Conservation (phyloP, 176 grass and related monocot genomes). For the Neostapfia colusana region DNA sequence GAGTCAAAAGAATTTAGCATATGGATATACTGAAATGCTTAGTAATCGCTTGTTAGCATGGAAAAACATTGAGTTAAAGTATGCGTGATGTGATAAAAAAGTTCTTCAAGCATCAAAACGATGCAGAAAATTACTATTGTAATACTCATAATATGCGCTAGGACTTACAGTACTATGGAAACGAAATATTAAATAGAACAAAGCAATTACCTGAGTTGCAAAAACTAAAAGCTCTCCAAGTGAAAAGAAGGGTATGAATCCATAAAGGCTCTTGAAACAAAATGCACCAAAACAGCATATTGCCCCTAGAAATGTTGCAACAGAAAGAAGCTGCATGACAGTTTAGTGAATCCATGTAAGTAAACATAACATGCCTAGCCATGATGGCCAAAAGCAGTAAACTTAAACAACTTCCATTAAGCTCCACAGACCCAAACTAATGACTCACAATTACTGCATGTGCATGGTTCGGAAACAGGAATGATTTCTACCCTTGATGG, state of each 20-base stretch:
- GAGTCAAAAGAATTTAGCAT: constrained; percentile 29
- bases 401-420: constrained; percentile 6
- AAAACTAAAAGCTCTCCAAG: constrained; percentile 90
- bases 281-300: constrained; percentile 96
- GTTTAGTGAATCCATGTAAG: neutral
- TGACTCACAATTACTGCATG: neutral
- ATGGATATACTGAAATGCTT: constrained; percentile 10
- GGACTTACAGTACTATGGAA: neutral
- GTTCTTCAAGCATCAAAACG: constrained; percentile 13
- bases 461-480: neutral
- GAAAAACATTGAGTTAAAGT: constrained; percentile 4
- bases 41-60: neutral
- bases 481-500: neutral
- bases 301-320: constrained; percentile 82
- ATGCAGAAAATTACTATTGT: neutral
- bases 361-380: constrained; percentile 7
- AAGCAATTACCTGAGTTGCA: constrained; percentile 80
- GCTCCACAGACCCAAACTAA: constrained; percentile 1
- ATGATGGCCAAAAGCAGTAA: constrained; percentile 9
- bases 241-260: constrained; percentile 83
- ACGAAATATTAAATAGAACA: constrained; percentile 13
- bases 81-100: neutral
- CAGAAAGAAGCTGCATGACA: constrained; percentile 78
- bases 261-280: constrained; percentile 98
- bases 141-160: neutral